Base-by-base conservation (phyloP, 1,139 yeast genomes). In the Suhomyces atakaporum region DNA sequence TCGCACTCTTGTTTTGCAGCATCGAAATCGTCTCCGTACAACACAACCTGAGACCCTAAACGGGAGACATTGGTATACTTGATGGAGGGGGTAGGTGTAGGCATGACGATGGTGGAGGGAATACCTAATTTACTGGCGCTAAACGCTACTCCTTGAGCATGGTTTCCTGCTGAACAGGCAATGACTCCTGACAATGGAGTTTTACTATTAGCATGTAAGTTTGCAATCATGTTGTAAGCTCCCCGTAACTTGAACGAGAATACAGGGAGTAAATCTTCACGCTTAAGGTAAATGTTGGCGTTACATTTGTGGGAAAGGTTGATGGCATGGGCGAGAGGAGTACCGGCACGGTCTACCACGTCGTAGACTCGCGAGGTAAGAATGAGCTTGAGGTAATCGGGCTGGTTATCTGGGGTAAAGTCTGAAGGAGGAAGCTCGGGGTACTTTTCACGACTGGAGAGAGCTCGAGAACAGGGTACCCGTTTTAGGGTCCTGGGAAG, bases 91-190 rank as follows among this genome's bases (percentile, higher is more conserved):
- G 98, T 92, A 1, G 95, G 92, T 2, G 88, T 83, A 2, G 99
- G 99, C 99, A 92, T 92, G 33, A 92, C 97, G 39, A 92, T 92
- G 5, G 97, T 92, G 2, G 97, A 90, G 5, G 96, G 94, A 38
- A 92, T 89, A 23, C 84, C 84, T 53, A 92, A 68, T 46, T 81
- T 79, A 45, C 78, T 79, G 3, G 97, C 96, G 11, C 96, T 85
- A 57, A 67, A 92, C 0, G 98, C 98, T 7, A 94, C 97, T 45
- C 99, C 99, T 60, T 94, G 99, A 2, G 99, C 99, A 54, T 92
- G 99, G 60, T 92, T 92, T 25, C 99, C 99, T 1, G 98, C 99
- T 14, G 97, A 88, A 54, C 97, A 92, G 0, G 98, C 97, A 58
- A 94, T 84, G 36, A 92, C 97, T 46, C 99, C 99, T 43, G 84